A percentile compares a stretch with the other conserved stretches of the same genome.
Conservation (phyloP, 768 basidiomycete species). For the Wakefieldia striispora region DNA sequence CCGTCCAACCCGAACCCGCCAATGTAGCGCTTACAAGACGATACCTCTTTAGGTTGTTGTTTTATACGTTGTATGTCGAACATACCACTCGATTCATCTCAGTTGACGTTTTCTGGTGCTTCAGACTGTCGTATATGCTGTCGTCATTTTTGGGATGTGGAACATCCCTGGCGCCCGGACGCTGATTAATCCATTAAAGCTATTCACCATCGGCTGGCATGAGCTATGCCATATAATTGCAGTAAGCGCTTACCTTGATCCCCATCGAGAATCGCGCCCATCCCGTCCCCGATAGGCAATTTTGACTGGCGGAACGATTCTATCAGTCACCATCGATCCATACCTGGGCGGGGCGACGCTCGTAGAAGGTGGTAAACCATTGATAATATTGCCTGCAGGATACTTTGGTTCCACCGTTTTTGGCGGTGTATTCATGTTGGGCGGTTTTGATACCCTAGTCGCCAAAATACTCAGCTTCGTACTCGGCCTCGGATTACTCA, state of each 20-base stretch:
- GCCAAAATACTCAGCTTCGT: slow-evolving; percentile 93
- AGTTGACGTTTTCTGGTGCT: slow-evolving; percentile 5
- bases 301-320: slow-evolving; percentile 73
- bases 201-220: slow-evolving; percentile 87
- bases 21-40: slow-evolving; percentile 22
- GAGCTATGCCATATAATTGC: slow-evolving; percentile 82
- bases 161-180: slow-evolving; percentile 78
- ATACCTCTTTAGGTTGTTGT: slow-evolving; percentile 56
- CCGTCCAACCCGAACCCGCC: slow-evolving; percentile 15
- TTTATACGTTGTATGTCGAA: slow-evolving; percentile 64
- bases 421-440: slow-evolving; percentile 79
- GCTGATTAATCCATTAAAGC: slow-evolving; percentile 79
- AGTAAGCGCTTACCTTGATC: slow-evolving; percentile 43
- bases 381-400: slow-evolving; percentile 71
- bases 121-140: slow-evolving; percentile 81
- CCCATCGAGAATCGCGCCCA: slow-evolving; percentile 7
- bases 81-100: slow-evolving; percentile 11
- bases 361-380: slow-evolving; percentile 73
- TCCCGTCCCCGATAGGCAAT: slow-evolving; percentile 51
- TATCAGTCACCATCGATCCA: slow-evolving; percentile 82
- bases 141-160: slow-evolving; percentile 87
- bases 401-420: slow-evolving; percentile 82
- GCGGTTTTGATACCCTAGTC: slow-evolving; percentile 85
- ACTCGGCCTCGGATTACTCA: slow-evolving; percentile 81
- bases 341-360: slow-evolving; percentile 61